Conservation (phyloP, 345 rosid genomes). For the Carallia pectinifolia region DNA sequence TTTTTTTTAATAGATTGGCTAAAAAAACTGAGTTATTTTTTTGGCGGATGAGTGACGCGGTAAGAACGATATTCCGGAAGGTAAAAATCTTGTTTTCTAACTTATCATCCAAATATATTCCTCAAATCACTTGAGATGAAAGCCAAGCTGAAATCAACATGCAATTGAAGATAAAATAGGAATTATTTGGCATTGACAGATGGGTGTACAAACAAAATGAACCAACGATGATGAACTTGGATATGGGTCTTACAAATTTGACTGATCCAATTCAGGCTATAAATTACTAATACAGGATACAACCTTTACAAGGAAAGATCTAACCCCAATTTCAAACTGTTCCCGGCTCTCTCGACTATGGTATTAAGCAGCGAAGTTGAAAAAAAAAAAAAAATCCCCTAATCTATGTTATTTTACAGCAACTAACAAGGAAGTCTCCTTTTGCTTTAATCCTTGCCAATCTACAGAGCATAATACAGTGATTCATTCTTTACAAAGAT, state of each 20-base stretch:
- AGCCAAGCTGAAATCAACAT: no score
- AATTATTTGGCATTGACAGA: no score
- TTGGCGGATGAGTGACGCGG: no score
- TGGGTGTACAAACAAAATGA: no score
- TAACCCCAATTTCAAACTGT: conserved; percentile 12
- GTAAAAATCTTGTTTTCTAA: no score
- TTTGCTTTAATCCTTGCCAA: conserved; percentile 13
- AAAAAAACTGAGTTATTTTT: no score
- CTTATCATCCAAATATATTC: no score
- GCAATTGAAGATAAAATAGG: no score
- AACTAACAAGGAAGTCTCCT: not conserved
- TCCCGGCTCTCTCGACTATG: not conserved
- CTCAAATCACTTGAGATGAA: no score
- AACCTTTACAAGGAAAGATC: conserved; percentile 29
- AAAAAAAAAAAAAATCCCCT: conserved; percentile 4
- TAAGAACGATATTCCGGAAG: no score
- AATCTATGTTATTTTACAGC: conserved; percentile 30
- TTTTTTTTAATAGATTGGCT: no score
- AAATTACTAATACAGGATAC: conserved; percentile 16
- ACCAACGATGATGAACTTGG: not conserved
- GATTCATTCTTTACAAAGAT: conserved; percentile 25
- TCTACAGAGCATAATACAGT: conserved; percentile 16
- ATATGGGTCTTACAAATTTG: not conserved
- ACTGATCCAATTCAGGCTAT: not conserved
- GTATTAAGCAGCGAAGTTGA: conserved; percentile 3